Conservation (phyloP, 108 stramenopile species). For the Cyclostephanos invisitatus region DNA sequence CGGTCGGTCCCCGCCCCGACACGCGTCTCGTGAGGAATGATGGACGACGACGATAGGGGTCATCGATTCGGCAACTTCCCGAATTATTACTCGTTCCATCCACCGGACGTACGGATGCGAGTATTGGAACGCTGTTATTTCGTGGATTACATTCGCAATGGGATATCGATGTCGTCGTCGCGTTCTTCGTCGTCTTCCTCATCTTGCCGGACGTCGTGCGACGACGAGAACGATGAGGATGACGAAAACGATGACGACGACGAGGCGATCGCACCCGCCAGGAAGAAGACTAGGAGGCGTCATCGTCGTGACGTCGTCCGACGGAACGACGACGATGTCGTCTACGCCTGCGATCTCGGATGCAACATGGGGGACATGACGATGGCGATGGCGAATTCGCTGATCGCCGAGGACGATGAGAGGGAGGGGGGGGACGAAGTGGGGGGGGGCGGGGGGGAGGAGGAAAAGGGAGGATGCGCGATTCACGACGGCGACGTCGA, state of each 20-base stretch:
- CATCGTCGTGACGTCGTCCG: neutral
- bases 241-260: constrained; percentile 8
- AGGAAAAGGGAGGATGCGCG: neutral
- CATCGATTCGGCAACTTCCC: constrained; percentile 57
- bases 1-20: no score
- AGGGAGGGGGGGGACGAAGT: neutral
- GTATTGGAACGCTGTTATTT: constrained; percentile 23
- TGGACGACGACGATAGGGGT: constrained; percentile 6
- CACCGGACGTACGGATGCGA: constrained; percentile 40
- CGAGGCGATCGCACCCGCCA: neutral
- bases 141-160: constrained; percentile 16
- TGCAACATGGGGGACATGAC: constrained; percentile 65
- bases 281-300: neutral
- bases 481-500: no score
- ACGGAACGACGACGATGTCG: constrained; percentile 1
- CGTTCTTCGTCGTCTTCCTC: neutral
- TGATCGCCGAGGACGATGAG: no score
- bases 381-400: constrained; percentile 35
- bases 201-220: neutral
- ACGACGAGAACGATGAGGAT: neutral
- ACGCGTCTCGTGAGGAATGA: no score
- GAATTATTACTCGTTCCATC: constrained; percentile 60
- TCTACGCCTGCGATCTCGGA: constrained; percentile 58
- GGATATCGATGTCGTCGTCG: neutral
- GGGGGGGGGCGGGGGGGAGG: neutral